A percentile compares a stretch with the other conserved stretches of the same genome.
Evolutionary conservation across 139 green algal genomes (phyloP).

Genomic region (Limnomonas spitsbergensis): DNA sequence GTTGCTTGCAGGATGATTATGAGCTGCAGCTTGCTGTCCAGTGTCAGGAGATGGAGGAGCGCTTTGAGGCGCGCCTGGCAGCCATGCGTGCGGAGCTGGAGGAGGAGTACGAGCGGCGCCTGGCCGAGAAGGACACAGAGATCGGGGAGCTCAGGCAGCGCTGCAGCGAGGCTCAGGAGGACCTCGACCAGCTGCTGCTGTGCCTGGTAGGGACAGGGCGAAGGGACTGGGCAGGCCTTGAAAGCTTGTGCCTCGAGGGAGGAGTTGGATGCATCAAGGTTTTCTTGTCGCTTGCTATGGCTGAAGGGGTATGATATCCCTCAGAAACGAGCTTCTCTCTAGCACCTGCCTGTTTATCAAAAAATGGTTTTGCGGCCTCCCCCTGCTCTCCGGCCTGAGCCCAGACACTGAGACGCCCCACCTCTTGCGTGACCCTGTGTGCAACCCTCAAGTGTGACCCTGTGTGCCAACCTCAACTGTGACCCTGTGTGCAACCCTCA

Average conservation of each 20-base stretch:
- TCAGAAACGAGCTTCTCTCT: no score
- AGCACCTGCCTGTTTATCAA: not conserved
- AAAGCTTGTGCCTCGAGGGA: no score
- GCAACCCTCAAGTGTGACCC: no score
- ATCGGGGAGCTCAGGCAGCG: not conserved
- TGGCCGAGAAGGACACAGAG: slow-evolving; percentile 14
- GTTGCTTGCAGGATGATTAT: slow-evolving; percentile 4
- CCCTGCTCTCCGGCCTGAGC: no score
- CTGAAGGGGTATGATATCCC: no score
- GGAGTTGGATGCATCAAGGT: no score
- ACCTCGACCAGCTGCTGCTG: slow-evolving; percentile 37
- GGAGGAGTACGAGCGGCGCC: slow-evolving; percentile 5
- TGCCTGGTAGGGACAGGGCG: slow-evolving; percentile 22
- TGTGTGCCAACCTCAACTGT: no score
- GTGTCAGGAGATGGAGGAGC: slow-evolving; percentile 3
- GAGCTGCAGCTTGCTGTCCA: not conserved
- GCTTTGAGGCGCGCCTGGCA: slow-evolving; percentile 11
- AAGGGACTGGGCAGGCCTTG: no score
- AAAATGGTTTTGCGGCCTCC: slow-evolving; percentile 5
- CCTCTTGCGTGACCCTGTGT: no score
- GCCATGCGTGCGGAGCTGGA: slow-evolving; percentile 17
- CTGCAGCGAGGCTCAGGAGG: slow-evolving; percentile 9
- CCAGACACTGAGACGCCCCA: no score
- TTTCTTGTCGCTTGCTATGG: no score
- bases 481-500: no score